Conservation (phyloP, 108 stramenopile genomes). For the Cyclotella atomus region DNA sequence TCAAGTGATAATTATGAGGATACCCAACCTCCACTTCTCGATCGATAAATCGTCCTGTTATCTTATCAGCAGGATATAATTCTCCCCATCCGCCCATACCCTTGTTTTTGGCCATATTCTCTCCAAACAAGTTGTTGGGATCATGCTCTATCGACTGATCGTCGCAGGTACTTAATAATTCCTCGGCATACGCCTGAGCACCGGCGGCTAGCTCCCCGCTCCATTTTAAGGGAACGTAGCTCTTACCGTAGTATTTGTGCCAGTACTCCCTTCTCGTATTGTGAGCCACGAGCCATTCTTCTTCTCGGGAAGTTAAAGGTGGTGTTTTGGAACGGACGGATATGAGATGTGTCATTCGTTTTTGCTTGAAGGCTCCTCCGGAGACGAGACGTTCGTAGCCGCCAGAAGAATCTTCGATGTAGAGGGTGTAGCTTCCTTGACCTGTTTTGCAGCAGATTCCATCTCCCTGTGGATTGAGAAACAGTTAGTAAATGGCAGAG, state of each 20-base stretch:
- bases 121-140: constrained; percentile 10
- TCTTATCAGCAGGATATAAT: constrained; percentile 12
- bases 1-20: constrained; percentile 23
- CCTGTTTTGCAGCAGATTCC: constrained; percentile 8
- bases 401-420: neutral
- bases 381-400: neutral
- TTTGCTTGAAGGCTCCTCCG: no score
- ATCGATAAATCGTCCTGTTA: constrained; percentile 22
- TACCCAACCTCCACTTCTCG: constrained; percentile 6
- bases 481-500: neutral
- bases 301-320: no score
- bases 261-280: constrained; percentile 14
- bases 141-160: constrained; percentile 9
- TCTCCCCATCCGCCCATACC: constrained; percentile 16
- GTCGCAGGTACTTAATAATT: constrained; percentile 19
- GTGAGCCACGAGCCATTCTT: constrained; percentile 20
- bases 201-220: constrained; percentile 9
- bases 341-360: no score
- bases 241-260: constrained; percentile 13
- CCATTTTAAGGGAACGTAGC: constrained; percentile 23
- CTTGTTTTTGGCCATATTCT: constrained; percentile 33
- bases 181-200: constrained; percentile 7
- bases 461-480: constrained; percentile 1
- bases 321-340: no score
- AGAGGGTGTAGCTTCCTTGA: neutral